These are phyloP conservation scores for Starmerella floricola DNA, from an alignment of 805 yeast genomes.

Conservation along the genomic window DNA sequence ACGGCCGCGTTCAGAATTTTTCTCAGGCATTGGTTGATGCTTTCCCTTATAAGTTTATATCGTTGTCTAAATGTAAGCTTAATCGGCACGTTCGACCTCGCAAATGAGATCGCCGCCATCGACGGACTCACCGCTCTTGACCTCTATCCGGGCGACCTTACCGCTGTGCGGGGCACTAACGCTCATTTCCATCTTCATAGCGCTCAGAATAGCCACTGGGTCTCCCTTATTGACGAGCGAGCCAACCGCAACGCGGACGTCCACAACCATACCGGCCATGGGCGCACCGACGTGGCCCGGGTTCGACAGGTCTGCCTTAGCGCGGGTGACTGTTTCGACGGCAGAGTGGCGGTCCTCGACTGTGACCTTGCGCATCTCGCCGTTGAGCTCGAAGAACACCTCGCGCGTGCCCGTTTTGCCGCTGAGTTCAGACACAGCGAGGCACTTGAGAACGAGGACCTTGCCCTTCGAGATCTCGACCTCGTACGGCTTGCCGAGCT, in stretches of 20 bases:
- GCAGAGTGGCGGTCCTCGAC: conserved; percentile 80
- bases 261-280: conserved; percentile 97
- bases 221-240: conserved; percentile 91
- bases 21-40: too few relatives aligned
- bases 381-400: conserved; percentile 94
- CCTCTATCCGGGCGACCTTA: conserved; percentile 58
- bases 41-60: too few relatives aligned
- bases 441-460: conserved; percentile 74
- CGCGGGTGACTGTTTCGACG: conserved; percentile 72
- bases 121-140: conserved; percentile 87
- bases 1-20: too few relatives aligned
- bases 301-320: conserved; percentile 79
- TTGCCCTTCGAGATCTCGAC: conserved; percentile 94
- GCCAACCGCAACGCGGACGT: conserved; percentile 81
- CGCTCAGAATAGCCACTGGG: conserved; percentile 83
- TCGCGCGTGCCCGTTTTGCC: conserved; percentile 82
- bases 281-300: conserved; percentile 95
- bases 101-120: conserved; percentile 86
- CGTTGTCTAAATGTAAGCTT: neutral
- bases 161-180: conserved; percentile 87
- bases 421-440: conserved; percentile 85
- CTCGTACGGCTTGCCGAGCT: conserved; percentile 73
- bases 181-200: conserved; percentile 99
- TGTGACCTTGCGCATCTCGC: conserved; percentile 93
- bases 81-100: conserved; percentile 32